A percentile compares a stretch with the other conserved stretches of the same genome.
These are phyloP conservation scores for Phialophora macrospora DNA, from an alignment of 2,329 filamentous ascomycete species.

Conservation along the genomic window DNA sequence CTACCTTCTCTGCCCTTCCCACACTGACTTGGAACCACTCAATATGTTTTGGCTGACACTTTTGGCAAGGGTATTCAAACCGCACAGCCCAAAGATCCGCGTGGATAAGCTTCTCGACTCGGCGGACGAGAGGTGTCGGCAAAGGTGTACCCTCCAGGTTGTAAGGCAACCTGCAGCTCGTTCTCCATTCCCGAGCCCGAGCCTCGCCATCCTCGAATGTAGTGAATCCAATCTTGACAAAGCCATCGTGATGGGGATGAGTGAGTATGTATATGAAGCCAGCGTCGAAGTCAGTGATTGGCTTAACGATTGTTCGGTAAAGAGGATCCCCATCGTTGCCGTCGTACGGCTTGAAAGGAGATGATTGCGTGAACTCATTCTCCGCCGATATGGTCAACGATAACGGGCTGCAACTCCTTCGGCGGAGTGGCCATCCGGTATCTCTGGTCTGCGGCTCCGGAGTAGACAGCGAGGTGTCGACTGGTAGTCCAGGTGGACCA, in stretches of 20 bases:
- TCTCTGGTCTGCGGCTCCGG: background rate
- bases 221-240: constrained; percentile 1
- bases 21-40: background rate
- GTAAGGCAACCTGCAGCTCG: background rate
- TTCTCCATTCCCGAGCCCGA: background rate
- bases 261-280: background rate
- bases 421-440: background rate
- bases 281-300: background rate
- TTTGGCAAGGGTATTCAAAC: background rate
- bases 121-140: background rate
- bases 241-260: background rate
- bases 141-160: background rate
- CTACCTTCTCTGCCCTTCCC: background rate
- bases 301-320: background rate
- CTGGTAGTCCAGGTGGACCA: background rate
- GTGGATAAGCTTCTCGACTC: background rate
- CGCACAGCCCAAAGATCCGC: background rate
- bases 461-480: background rate
- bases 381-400: background rate
- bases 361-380: background rate
- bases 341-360: background rate
- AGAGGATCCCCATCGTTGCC: background rate
- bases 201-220: background rate
- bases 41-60: background rate
- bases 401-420: background rate